A percentile compares a stretch with the other conserved stretches of the same genome.
These are phyloP conservation scores for Colletotrichum tofieldiae DNA, from an alignment of 2,329 filamentous ascomycete genomes.

Conservation along the genomic window DNA sequence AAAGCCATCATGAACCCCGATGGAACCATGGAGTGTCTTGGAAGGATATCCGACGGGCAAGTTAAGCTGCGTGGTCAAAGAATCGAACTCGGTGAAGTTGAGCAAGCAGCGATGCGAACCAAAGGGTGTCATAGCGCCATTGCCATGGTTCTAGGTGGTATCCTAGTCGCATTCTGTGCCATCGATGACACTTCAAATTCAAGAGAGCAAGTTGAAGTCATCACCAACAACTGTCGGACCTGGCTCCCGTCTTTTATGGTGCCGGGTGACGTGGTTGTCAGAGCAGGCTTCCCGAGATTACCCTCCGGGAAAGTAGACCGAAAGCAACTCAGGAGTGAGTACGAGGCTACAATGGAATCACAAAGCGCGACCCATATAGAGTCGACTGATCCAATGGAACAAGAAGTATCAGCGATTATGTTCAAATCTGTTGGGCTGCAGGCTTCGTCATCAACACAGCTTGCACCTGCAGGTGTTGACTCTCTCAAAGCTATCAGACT, in stretches of 20 bases:
- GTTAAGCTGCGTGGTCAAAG: constrained; percentile 90
- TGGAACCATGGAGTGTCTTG: constrained; percentile 86
- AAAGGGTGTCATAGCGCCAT: constrained; percentile 75
- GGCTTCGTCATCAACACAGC: constrained; percentile 56
- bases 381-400: constrained; percentile 39
- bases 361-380: constrained; percentile 16
- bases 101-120: constrained; percentile 77
- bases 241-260: constrained; percentile 92
- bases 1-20: constrained; percentile 78
- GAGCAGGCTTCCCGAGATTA: constrained; percentile 79
- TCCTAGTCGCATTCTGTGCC: constrained; percentile 83
- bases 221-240: constrained; percentile 74
- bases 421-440: constrained; percentile 57
- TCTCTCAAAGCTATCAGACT: constrained; percentile 69
- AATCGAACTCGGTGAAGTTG: constrained; percentile 85
- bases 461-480: constrained; percentile 74
- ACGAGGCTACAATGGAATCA: not conserved
- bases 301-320: constrained; percentile 89
- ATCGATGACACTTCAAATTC: constrained; percentile 56
- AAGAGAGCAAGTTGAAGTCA: constrained; percentile 47
- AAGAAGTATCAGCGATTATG: constrained; percentile 59
- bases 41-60: constrained; percentile 84
- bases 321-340: constrained; percentile 65
- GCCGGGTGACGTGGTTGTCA: constrained; percentile 79
- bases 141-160: constrained; percentile 77